Conservation (phyloP, 2,329 filamentous ascomycete species). For the Phaeomoniella chlamydospora region DNA sequence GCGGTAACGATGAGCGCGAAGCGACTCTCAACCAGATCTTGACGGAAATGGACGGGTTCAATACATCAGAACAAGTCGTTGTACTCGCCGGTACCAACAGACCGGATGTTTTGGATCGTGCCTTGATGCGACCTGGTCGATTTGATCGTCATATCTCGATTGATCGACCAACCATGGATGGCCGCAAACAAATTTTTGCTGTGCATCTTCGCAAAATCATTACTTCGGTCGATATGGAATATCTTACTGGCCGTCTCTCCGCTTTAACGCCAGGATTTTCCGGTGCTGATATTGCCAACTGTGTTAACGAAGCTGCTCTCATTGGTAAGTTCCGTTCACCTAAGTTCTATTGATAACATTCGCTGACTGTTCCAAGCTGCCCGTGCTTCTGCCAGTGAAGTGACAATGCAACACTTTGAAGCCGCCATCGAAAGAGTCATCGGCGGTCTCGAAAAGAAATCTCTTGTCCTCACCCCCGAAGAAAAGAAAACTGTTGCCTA, state of each 20-base stretch:
- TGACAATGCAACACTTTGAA: conserved; percentile 86
- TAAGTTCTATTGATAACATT: conserved; percentile 22
- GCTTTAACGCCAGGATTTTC: conserved; percentile 93
- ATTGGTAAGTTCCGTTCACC: conserved; percentile 55
- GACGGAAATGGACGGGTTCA: conserved; percentile 99
- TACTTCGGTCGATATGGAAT: conserved; percentile 77
- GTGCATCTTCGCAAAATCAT: conserved; percentile 93
- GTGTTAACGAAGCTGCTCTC: conserved; percentile 91
- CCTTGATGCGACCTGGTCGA: conserved; percentile 87
- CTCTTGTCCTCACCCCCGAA: conserved; percentile 76
- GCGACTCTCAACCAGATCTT: conserved; percentile 95
- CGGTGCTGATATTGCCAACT: conserved; percentile 96
- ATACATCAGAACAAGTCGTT: conserved; percentile 89
- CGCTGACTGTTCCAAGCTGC: conserved; percentile 69
- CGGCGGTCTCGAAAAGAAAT: conserved; percentile 94
- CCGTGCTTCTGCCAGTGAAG: conserved; percentile 61
- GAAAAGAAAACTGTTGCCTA: conserved; percentile 96
- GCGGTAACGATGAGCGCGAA: conserved; percentile 94
- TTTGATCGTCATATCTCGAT: conserved; percentile 96
- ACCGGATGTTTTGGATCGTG: conserved; percentile 87
- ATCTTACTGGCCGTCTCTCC: conserved; percentile 74
- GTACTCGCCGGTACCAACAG: conserved; percentile 94
- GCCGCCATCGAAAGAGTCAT: conserved; percentile 95
- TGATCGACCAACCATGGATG: conserved; percentile 91
- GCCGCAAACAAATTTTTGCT: conserved; percentile 86